Conservation (phyloP, 768 basidiomycete species). For the Termitomyces sp. region DNA sequence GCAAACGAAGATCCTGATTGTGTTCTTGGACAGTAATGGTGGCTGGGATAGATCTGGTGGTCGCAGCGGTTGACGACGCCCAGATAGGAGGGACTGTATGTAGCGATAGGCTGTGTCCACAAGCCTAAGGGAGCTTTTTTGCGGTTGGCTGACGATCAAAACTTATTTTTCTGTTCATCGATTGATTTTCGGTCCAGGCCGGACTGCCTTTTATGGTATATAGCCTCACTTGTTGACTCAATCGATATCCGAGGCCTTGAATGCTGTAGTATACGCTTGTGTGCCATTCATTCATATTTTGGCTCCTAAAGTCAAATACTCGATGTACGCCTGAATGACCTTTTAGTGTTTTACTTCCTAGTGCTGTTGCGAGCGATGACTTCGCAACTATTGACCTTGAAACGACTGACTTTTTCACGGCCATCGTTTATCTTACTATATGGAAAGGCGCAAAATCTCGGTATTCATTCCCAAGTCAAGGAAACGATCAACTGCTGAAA, state of each 20-base stretch:
- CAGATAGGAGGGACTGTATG: slow-evolving; percentile 9
- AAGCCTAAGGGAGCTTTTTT: slow-evolving; percentile 10
- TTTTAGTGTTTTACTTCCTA: not conserved
- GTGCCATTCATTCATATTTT: not conserved
- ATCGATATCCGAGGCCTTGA: not conserved
- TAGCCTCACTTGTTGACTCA: not conserved
- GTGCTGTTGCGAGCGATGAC: not conserved
- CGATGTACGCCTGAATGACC: not conserved
- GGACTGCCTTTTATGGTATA: slow-evolving; percentile 5
- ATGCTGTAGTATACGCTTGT: not conserved
- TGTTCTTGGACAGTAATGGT: slow-evolving; percentile 74
- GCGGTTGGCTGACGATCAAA: slow-evolving; percentile 7
- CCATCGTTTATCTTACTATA: too few relatives aligned
- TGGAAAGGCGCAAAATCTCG: too few relatives aligned
- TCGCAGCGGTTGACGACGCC: slow-evolving; percentile 24
- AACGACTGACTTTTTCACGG: too few relatives aligned
- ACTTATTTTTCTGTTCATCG: slow-evolving; percentile 13
- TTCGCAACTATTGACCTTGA: too few relatives aligned
- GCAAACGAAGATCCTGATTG: slow-evolving; percentile 75
- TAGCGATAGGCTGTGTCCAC: too few relatives aligned
- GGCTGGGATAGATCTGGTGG: slow-evolving; percentile 32
- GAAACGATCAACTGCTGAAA: not conserved
- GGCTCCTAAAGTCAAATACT: not conserved
- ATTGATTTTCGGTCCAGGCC: slow-evolving; percentile 11
- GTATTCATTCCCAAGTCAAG: not conserved